phyloP scores from a whole-genome alignment of 768 basidiomycete species.

The Suillus sp. region DNA sequence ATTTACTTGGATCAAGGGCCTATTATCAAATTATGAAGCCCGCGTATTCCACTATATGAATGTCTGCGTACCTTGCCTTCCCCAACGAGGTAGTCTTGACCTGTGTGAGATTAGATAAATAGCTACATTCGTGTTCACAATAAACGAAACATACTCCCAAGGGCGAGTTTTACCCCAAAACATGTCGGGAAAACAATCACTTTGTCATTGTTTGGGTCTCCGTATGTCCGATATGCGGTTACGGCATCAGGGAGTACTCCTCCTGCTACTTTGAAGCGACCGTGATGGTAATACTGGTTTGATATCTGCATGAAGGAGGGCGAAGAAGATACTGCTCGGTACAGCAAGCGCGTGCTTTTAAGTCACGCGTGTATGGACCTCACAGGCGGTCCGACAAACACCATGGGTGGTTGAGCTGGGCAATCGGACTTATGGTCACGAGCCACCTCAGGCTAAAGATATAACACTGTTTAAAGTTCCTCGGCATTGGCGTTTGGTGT shows the following conservation, averaged over 20 bases:
- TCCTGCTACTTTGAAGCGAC: conserved; percentile 52
- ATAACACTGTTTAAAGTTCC: not conserved
- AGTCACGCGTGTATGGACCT: not conserved
- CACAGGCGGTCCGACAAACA: not conserved
- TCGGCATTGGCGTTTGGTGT: not conserved
- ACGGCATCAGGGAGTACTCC: conserved; percentile 56
- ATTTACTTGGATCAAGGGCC: conserved; percentile 51
- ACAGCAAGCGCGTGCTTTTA: not conserved
- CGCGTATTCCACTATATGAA: not conserved
- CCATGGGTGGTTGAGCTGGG: not conserved
- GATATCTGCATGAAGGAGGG: conserved; percentile 17
- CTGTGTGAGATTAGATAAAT: conserved; percentile 28
- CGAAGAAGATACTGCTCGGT: not conserved
- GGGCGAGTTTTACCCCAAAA: conserved; percentile 49
- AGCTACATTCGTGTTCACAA: conserved; percentile 35
- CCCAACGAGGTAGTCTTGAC: conserved; percentile 50
- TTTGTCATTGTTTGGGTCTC: conserved; percentile 52
- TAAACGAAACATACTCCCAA: conserved; percentile 42
- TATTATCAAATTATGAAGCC: conserved; percentile 21
- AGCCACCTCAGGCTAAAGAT: not conserved
- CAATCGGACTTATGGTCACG: not conserved
- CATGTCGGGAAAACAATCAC: conserved; percentile 56
- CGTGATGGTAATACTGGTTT: conserved; percentile 53
- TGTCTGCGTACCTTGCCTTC: conserved; percentile 43
- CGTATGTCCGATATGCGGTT: conserved; percentile 59